These are phyloP conservation scores for Butyriboletus regius DNA, from an alignment of 1,284 basidiomycete genomes.

Conservation along the genomic window DNA sequence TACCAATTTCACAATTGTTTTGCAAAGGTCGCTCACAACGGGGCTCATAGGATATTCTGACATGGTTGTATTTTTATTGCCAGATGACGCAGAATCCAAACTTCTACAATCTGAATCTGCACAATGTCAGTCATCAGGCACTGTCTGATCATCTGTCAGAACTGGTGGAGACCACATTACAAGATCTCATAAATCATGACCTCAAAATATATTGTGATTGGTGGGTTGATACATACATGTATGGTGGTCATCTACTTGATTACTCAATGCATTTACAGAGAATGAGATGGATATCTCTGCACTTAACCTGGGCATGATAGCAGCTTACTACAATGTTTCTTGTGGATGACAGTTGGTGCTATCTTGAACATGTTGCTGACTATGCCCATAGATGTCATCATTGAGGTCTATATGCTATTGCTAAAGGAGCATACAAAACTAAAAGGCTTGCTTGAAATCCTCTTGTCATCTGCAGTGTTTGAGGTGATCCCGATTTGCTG, in stretches of 20 bases:
- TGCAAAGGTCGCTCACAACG: constrained; percentile 1
- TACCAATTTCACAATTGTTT: constrained; percentile 4
- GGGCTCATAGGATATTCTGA: constrained; percentile 70
- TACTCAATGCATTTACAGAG: constrained; percentile 41
- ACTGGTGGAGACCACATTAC: constrained; percentile 87
- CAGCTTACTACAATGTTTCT: constrained; percentile 85
- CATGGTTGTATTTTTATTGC: constrained; percentile 94
- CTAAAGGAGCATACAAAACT: constrained; percentile 96
- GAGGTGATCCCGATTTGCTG: constrained; percentile 90
- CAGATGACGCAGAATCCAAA: constrained; percentile 92
- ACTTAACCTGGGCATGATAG: constrained; percentile 93
- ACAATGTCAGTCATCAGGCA: constrained; percentile 88
- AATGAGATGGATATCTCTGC: constrained; percentile 90
- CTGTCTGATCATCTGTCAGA: constrained; percentile 92
- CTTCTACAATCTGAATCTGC: constrained; percentile 91
- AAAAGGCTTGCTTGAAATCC: constrained; percentile 92
- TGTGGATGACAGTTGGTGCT: constrained; percentile 42
- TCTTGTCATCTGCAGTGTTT: constrained; percentile 93
- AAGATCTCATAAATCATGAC: constrained; percentile 85
- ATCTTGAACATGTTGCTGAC: neutral
- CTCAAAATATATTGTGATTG: constrained; percentile 91
- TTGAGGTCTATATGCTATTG: constrained; percentile 93
- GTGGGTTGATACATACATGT: constrained; percentile 43
- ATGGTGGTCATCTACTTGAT: neutral
- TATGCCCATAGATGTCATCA: constrained; percentile 68